Evolutionary conservation across 2,329 filamentous ascomycete genomes (phyloP).

Genomic region (Talaromyces sp.): DNA sequence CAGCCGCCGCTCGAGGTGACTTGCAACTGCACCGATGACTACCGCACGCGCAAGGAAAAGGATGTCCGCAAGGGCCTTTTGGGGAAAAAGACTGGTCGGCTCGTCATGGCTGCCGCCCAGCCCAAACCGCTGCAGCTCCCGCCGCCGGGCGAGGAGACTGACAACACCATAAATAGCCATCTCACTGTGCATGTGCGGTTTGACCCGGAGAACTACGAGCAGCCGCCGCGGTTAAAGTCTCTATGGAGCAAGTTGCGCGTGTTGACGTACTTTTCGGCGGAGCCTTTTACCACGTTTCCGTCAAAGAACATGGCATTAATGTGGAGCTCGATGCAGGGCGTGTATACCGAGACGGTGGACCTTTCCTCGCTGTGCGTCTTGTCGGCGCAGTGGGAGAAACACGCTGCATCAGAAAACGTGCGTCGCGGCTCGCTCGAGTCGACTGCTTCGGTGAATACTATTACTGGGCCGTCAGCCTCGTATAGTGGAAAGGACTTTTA

Average conservation of each 20-base stretch:
- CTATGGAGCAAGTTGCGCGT: conserved; percentile 54
- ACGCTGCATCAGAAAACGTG: conserved; percentile 28
- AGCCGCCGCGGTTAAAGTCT: conserved; percentile 51
- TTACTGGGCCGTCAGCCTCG: conserved; percentile 22
- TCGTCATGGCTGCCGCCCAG: conserved; percentile 55
- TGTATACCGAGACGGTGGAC: conserved; percentile 50
- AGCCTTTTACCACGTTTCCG: conserved; percentile 49
- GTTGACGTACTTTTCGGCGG: conserved; percentile 53
- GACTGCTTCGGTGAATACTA: conserved; percentile 24
- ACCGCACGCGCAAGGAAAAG: conserved; percentile 55
- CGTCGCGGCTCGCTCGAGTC: conserved; percentile 26
- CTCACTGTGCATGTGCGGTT: conserved; percentile 57
- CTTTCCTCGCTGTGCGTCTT: conserved; percentile 55
- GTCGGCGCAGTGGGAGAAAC: conserved; percentile 54
- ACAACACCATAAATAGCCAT: conserved; percentile 44
- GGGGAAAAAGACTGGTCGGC: conserved; percentile 51
- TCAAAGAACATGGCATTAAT: conserved; percentile 21
- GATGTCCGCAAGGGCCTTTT: conserved; percentile 58
- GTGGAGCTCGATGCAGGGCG: conserved; percentile 35
- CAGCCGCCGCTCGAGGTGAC: conserved; percentile 54
- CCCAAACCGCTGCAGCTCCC: conserved; percentile 53
- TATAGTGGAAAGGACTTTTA: conserved; percentile 51
- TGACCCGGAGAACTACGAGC: conserved; percentile 50
- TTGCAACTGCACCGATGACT: conserved; percentile 41
- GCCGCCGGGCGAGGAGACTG: conserved; percentile 28